Percentiles rank a stretch among this genome's conserved stretches.
phyloP scores from a whole-genome alignment of 1,284 basidiomycete species.

The Uromyces viciae-fabae region DNA sequence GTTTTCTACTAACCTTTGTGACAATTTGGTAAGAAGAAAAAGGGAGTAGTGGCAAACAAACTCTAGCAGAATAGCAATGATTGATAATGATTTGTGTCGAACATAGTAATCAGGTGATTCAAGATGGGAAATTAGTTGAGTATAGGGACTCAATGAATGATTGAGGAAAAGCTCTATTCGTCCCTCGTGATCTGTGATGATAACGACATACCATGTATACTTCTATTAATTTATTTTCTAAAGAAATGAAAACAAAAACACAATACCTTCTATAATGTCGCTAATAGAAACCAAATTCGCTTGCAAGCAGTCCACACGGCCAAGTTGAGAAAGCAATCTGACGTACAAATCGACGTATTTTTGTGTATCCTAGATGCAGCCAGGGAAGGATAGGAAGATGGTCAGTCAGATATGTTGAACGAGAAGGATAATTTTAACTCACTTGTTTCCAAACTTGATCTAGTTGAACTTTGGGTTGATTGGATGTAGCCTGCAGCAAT shows the following conservation, averaged over 20 bases:
- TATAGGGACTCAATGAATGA: conserved; percentile 62
- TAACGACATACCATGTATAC: no score
- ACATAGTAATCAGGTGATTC: conserved; percentile 88
- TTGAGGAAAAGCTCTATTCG: conserved; percentile 56
- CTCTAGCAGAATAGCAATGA: conserved; percentile 80
- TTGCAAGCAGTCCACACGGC: conserved; percentile 88
- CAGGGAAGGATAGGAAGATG: background rate
- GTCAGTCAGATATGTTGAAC: background rate
- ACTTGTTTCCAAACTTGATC: conserved; percentile 31
- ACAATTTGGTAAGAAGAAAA: background rate
- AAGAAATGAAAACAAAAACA: background rate
- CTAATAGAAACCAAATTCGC: conserved; percentile 84
- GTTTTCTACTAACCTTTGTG: no score
- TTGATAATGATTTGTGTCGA: conserved; percentile 80
- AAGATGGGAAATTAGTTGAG: conserved; percentile 62
- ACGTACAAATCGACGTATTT: conserved; percentile 86
- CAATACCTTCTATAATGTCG: conserved; percentile 71
- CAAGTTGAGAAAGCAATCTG: conserved; percentile 83
- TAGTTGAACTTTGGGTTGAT: conserved; percentile 31
- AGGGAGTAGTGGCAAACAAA: conserved; percentile 49
- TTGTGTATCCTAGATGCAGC: conserved; percentile 60
- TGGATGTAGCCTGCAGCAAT: conserved; percentile 78
- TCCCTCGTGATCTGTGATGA: conserved; percentile 51
- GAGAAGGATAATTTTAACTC: background rate
- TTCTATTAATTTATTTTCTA: no score